These are phyloP conservation scores for Posidonia australis DNA, from an alignment of 106 monocot genomes.

Conservation along the genomic window DNA sequence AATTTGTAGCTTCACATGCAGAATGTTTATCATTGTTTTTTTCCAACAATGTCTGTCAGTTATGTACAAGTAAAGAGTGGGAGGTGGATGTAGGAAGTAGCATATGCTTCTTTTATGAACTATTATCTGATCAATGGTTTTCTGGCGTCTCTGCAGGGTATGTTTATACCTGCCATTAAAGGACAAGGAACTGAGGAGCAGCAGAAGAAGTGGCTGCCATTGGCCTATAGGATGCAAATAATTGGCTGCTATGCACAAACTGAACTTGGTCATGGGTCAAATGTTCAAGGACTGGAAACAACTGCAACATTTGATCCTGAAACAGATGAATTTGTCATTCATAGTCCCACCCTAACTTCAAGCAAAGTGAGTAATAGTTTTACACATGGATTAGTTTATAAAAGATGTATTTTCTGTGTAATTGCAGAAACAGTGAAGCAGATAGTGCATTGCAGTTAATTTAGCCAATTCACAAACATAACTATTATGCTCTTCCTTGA, in stretches of 20 bases:
- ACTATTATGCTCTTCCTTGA: not conserved
- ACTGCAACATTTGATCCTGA: conserved; percentile 90
- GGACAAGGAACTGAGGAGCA: conserved; percentile 94
- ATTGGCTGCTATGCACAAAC: conserved; percentile 99
- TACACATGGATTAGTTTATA: not conserved
- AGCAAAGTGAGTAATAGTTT: conserved; percentile 52
- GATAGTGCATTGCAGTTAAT: not conserved
- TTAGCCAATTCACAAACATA: too few relatives aligned
- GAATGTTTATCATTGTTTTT: too few relatives aligned
- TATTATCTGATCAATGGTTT: not conserved
- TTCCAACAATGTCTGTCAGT: too few relatives aligned
- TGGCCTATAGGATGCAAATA: conserved; percentile 84
- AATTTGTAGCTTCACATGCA: too few relatives aligned
- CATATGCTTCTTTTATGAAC: too few relatives aligned
- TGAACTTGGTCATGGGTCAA: conserved; percentile 98
- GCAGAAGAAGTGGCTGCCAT: conserved; percentile 81
- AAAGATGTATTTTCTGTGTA: not conserved
- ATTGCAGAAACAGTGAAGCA: not conserved
- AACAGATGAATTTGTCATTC: conserved; percentile 95
- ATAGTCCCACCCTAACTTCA: conserved; percentile 94
- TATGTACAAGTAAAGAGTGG: too few relatives aligned
- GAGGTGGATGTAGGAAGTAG: too few relatives aligned
- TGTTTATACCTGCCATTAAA: conserved; percentile 95
- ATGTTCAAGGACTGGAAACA: conserved; percentile 99
- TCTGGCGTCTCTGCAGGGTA: conserved; percentile 42